Conservation (phyloP, 768 basidiomycete species). For the Dictyophora rubrovolvata region DNA sequence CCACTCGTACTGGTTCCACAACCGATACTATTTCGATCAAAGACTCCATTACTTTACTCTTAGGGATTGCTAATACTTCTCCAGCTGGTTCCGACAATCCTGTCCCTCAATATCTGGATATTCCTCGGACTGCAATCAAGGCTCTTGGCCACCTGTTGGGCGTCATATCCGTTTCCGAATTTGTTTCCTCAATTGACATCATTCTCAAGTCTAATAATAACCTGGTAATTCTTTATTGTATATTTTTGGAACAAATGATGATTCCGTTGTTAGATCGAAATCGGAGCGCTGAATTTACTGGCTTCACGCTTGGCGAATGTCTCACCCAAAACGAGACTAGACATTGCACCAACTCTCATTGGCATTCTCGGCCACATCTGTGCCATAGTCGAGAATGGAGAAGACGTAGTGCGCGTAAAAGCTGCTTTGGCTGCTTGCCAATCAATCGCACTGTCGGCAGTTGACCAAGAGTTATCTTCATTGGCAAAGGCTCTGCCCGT, state of each 20-base stretch:
- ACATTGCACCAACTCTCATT: slow-evolving; percentile 37
- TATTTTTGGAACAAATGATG: slow-evolving; percentile 3
- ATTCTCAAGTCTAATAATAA: slow-evolving; percentile 47
- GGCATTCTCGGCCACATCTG: slow-evolving; percentile 44
- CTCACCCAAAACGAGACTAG: slow-evolving; percentile 42
- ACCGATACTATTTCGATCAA: not conserved
- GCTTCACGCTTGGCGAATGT: slow-evolving; percentile 55
- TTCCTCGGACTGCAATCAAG: not conserved
- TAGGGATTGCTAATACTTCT: not conserved
- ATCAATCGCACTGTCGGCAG: slow-evolving; percentile 46
- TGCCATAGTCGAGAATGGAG: slow-evolving; percentile 33
- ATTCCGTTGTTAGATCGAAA: slow-evolving; percentile 38
- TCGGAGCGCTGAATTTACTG: slow-evolving; percentile 62
- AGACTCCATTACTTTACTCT: not conserved
- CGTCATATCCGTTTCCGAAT: slow-evolving; percentile 62
- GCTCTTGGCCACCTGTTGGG: slow-evolving; percentile 24
- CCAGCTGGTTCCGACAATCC: not conserved
- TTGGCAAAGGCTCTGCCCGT: slow-evolving; percentile 51
- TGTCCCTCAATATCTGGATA: not conserved
- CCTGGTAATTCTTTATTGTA: slow-evolving; percentile 30
- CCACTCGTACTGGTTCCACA: slow-evolving; percentile 13
- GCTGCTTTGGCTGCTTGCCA: slow-evolving; percentile 53
- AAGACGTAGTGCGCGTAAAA: slow-evolving; percentile 29
- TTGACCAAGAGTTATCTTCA: slow-evolving; percentile 54
- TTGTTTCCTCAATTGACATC: slow-evolving; percentile 44